Percentiles rank a stretch among this genome's conserved stretches.
These are phyloP conservation scores for Lyophyllum atratum DNA, from an alignment of 768 basidiomycete species.

Conservation along the genomic window DNA sequence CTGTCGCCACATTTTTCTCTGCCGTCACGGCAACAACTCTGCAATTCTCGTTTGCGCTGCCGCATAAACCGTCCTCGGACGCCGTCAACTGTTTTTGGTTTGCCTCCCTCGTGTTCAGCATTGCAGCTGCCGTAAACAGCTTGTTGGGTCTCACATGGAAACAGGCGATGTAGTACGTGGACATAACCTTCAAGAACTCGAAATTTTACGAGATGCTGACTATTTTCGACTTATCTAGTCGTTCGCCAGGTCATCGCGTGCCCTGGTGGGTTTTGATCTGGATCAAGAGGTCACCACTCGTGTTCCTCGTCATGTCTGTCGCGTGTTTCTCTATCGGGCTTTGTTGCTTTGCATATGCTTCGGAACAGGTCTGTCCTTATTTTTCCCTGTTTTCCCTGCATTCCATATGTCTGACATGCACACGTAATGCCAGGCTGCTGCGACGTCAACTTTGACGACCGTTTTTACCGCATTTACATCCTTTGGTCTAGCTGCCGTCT, in stretches of 20 bases:
- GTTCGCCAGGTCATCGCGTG: constrained; percentile 73
- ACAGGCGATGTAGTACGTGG: constrained; percentile 78
- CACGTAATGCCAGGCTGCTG: constrained; percentile 40
- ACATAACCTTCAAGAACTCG: not conserved
- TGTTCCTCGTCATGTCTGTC: constrained; percentile 83
- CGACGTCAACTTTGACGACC: constrained; percentile 73
- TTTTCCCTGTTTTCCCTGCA: not conserved
- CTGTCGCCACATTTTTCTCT: constrained; percentile 78
- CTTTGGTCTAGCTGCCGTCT: constrained; percentile 70
- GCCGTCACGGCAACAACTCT: constrained; percentile 74
- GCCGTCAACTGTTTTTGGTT: constrained; percentile 78
- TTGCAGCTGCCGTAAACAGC: constrained; percentile 76
- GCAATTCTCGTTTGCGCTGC: constrained; percentile 61
- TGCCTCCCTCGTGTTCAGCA: constrained; percentile 73
- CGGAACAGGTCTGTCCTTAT: constrained; percentile 52
- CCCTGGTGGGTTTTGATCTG: constrained; percentile 86
- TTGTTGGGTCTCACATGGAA: constrained; percentile 80
- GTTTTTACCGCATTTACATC: constrained; percentile 76
- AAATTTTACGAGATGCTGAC: constrained; percentile 5
- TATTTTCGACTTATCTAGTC: constrained; percentile 37
- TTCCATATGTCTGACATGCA: not conserved
- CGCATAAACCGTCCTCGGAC: constrained; percentile 36
- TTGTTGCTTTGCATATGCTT: constrained; percentile 76
- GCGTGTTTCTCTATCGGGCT: constrained; percentile 82
- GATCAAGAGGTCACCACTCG: constrained; percentile 83